phyloP scores from a whole-genome alignment of 2,329 filamentous ascomycete genomes.

The Dactylellina leptospora region DNA sequence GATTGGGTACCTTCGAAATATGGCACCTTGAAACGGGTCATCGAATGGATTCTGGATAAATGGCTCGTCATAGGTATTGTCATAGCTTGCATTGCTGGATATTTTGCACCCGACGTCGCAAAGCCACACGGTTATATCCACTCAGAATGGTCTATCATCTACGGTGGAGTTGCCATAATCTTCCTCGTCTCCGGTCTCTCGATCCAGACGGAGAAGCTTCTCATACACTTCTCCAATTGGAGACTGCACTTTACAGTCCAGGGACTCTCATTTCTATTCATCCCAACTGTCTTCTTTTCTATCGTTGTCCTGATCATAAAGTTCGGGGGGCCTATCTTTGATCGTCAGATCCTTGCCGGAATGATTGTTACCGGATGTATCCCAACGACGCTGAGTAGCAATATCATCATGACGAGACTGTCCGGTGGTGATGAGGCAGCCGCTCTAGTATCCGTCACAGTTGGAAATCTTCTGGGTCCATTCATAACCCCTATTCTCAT shows the following conservation, averaged over 20 bases:
- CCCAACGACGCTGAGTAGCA: conserved; percentile 76
- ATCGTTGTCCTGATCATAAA: conserved; percentile 65
- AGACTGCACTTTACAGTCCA: conserved; percentile 74
- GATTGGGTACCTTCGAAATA: conserved; percentile 2
- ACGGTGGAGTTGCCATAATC: conserved; percentile 74
- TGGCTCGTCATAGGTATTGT: conserved; percentile 73
- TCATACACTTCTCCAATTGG: conserved; percentile 72
- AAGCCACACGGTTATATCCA: conserved; percentile 64
- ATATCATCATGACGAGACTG: conserved; percentile 76
- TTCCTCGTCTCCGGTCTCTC: conserved; percentile 77
- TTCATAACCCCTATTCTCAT: conserved; percentile 73
- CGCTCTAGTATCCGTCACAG: conserved; percentile 73
- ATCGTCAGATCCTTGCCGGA: conserved; percentile 72
- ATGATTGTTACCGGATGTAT: conserved; percentile 74
- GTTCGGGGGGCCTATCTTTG: conserved; percentile 66
- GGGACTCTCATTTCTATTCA: conserved; percentile 72
- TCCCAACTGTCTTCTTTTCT: conserved; percentile 70
- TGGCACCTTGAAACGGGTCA: not conserved
- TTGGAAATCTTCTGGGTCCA: conserved; percentile 74
- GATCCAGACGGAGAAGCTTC: conserved; percentile 70
- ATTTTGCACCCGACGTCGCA: conserved; percentile 62
- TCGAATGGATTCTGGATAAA: conserved; percentile 64
- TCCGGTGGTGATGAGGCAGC: conserved; percentile 74
- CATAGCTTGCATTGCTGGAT: conserved; percentile 62
- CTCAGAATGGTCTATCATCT: conserved; percentile 71